These are phyloP conservation scores for Castanopsis chinensis DNA, from an alignment of 306 rosid species.

Conservation along the genomic window DNA sequence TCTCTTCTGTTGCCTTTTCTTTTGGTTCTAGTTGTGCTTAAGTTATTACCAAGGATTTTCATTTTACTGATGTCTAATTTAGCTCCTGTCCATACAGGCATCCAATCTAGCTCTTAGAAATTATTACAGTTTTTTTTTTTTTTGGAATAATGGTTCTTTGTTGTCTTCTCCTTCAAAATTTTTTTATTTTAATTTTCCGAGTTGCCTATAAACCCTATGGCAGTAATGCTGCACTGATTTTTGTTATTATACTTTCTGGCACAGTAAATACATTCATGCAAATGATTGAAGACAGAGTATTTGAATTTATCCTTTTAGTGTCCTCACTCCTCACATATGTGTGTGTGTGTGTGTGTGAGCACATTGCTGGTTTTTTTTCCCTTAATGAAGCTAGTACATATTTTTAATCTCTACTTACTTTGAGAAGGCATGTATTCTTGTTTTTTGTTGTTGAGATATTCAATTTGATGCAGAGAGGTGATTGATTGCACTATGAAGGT, in stretches of 20 bases:
- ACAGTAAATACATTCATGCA: neutral
- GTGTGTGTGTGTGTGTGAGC: no score
- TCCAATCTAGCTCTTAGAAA: neutral
- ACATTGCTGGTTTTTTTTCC: no score
- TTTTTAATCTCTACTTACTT: neutral
- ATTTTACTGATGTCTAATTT: neutral
- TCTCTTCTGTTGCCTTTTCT: no score
- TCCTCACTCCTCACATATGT: no score
- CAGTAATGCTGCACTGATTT: neutral
- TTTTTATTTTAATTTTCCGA: neutral
- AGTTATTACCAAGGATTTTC: no score
- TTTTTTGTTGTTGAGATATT: constrained; percentile 24
- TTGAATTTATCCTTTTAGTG: neutral
- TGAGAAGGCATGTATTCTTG: neutral
- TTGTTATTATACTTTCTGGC: neutral
- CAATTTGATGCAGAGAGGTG: constrained; percentile 66
- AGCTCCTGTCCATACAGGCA: neutral
- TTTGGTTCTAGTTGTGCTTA: no score
- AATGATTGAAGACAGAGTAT: neutral
- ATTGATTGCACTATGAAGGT: constrained; percentile 58
- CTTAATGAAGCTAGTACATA: no score
- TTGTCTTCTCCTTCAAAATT: neutral
- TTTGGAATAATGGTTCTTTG: neutral
- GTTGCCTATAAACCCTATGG: neutral
- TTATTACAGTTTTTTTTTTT: neutral